Evolutionary conservation across 2,329 filamentous ascomycete genomes (phyloP), one percentile per base, ranked within the genome.

Genomic region (Teratosphaeria zuluensis): DNA sequence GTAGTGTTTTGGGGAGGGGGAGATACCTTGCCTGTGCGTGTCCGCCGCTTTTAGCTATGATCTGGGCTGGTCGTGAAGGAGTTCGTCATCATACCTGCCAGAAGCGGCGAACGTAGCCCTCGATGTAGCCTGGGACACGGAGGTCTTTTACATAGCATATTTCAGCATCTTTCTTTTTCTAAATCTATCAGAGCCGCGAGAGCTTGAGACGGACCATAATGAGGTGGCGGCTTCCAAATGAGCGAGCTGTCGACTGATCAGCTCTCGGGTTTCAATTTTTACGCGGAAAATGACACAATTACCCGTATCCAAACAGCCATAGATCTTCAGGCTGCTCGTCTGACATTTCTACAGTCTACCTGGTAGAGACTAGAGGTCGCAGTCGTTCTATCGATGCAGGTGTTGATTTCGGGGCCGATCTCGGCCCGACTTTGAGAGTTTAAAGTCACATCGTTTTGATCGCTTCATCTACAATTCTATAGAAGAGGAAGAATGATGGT

Each of bases 261-360:
- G 56, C 14, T 16, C 3, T 7, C 30, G 4, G 31, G 55, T 11
- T 4, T 11, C 16, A 54, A 9, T 16, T 35, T 11, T 35, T n/a
- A 24, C 8, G 54, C 16, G 8, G 8, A n/a, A n/a, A n/a, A n/a
- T n/a, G 53, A 19, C 5, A 12, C 42, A 52, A 80, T 65, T 78
- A 96, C 92, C 92, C 94, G 71, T 97, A 99, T 62, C 94, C 94
- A 74, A 96, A 97, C 53, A 99, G 80, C 94, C 94, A 99, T 68
- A 97, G 91, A 70, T 95, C 70, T 51, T 63, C 63, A 7, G 57
- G 55, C 55, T 58, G 32, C 11, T 54, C 24, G 16, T 48, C 19
- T 48, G 42, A 48, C 42, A 48, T 48, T 19, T 48, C 19, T 4
- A 48, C 19, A 8, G 8, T 16, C 5, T 48, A 6, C 16, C 1